Evolutionary conservation across 2,329 filamentous ascomycete species (phyloP), one percentile per base, ranked within the genome.

Genomic region (Shiraia bambusicola): DNA sequence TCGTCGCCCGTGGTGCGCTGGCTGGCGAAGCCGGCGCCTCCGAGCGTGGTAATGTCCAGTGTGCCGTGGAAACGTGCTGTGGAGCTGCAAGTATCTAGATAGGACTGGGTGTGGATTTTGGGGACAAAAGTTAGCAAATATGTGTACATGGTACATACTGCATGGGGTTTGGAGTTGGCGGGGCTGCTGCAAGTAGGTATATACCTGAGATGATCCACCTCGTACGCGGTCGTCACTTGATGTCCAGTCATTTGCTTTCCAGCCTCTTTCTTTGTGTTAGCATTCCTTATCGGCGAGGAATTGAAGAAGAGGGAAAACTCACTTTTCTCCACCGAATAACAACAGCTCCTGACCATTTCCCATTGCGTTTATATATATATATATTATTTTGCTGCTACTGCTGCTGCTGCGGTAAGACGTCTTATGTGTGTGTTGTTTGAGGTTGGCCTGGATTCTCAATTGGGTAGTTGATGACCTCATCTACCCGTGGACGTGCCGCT

Each of bases 11-110:
- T 76, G 4, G 84, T 89, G 33, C 84, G 79, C 63, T 92, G 88
- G 4, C 84, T 88, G 8, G 88, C 88, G 61, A 94, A 93, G 4
- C 88, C 88, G 1, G 88, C 88, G 22, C 87, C 87, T 17, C 87
- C 87, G 0, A 93, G 80, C 0, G 86, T 82, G 38, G 76, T 77
- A 49, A 84, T 88, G 68, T 93, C 87, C 14, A 93, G 76, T 16
- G 74, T 73, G 2, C 88, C 88, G 50, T 80, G 70, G 69, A 91
- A 90, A 7, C 64, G 66, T 3, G 76, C 79, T 4, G 62, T 66
- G 2, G 61, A 51, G 8, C 47, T 52, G 14, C 63, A 65, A 27
- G 66, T 64, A 13, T 72, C 69, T 11, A 79, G 63, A 62, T 69
- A 76, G 40, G 66, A 84, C 81, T 63, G 10, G 5, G 16, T 22